phyloP scores from a whole-genome alignment of 805 yeast species.

The Lipomyces chichibuensis region DNA sequence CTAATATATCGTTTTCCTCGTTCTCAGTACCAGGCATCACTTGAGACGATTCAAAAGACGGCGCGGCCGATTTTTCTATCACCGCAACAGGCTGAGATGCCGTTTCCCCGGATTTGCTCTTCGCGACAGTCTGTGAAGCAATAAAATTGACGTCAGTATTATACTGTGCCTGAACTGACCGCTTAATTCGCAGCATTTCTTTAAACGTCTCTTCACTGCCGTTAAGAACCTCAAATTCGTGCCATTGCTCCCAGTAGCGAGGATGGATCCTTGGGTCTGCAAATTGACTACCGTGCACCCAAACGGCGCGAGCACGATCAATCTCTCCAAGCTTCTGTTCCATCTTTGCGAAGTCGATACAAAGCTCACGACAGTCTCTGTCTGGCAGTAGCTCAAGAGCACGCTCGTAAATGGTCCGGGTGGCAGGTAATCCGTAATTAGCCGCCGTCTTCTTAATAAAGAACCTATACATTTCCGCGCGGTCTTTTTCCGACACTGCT shows the following conservation, averaged over 20 bases:
- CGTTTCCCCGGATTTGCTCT: not conserved
- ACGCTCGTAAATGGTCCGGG: conserved; percentile 55
- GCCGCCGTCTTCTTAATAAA: conserved; percentile 50
- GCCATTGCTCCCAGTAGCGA: conserved; percentile 70
- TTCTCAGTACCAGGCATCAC: not conserved
- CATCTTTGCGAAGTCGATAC: conserved; percentile 57
- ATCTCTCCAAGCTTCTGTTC: conserved; percentile 60
- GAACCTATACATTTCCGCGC: conserved; percentile 50
- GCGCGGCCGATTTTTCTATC: not conserved
- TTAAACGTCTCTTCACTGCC: conserved; percentile 76
- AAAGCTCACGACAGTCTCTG: conserved; percentile 49
- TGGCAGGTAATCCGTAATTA: conserved; percentile 48
- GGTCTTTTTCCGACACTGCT: conserved; percentile 41
- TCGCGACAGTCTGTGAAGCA: conserved; percentile 36
- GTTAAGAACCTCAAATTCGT: conserved; percentile 66
- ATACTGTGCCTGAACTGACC: conserved; percentile 47
- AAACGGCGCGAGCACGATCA: conserved; percentile 64
- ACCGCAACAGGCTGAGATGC: conserved; percentile 1
- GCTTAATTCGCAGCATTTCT: conserved; percentile 67
- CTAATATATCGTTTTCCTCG: not conserved
- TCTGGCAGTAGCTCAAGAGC: conserved; percentile 57
- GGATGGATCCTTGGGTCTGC: conserved; percentile 43
- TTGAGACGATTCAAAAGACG: not conserved
- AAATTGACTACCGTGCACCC: conserved; percentile 56
- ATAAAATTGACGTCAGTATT: conserved; percentile 39